These are phyloP conservation scores for Ophiostoma tasmaniense DNA, from an alignment of 2,329 filamentous ascomycete genomes.

Conservation along the genomic window DNA sequence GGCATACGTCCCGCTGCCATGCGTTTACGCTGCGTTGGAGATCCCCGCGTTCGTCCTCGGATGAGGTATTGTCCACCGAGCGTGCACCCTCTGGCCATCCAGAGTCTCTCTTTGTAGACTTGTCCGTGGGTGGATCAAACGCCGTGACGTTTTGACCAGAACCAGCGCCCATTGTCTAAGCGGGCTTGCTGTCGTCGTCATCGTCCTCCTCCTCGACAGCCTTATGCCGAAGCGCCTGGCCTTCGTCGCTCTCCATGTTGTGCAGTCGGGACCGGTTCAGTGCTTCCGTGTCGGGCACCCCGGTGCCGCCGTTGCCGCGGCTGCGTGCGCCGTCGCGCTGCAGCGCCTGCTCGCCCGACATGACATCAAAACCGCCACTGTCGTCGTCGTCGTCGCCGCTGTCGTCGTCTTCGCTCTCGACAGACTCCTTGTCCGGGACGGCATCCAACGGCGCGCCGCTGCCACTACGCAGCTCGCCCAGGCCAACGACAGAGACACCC, in stretches of 20 bases:
- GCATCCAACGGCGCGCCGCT: constrained; percentile 17
- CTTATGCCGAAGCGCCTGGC: constrained; percentile 36
- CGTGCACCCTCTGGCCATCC: too few relatives aligned
- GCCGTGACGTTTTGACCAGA: too few relatives aligned
- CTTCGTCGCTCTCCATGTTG: constrained; percentile 52
- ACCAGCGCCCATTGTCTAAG: not conserved
- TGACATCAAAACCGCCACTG: constrained; percentile 36
- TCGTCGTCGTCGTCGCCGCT: constrained; percentile 35
- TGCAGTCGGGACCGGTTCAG: constrained; percentile 41
- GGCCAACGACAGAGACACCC: not conserved
- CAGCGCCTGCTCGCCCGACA: constrained; percentile 33
- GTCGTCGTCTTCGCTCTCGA: constrained; percentile 34
- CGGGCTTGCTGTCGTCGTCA: constrained; percentile 20
- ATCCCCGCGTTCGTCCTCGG: too few relatives aligned
- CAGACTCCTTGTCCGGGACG: constrained; percentile 10
- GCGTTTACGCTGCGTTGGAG: too few relatives aligned
- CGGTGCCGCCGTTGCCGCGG: not conserved
- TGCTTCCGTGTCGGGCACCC: not conserved
- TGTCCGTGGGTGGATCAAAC: too few relatives aligned
- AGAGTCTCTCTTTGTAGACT: too few relatives aligned
- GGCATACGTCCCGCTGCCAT: too few relatives aligned
- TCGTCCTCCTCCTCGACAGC: constrained; percentile 26
- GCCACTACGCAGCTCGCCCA: not conserved
- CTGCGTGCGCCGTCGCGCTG: constrained; percentile 19
- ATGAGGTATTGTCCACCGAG: too few relatives aligned